These are phyloP conservation scores for Phaeotremella fagi DNA, from an alignment of 768 basidiomycete genomes.

Conservation along the genomic window DNA sequence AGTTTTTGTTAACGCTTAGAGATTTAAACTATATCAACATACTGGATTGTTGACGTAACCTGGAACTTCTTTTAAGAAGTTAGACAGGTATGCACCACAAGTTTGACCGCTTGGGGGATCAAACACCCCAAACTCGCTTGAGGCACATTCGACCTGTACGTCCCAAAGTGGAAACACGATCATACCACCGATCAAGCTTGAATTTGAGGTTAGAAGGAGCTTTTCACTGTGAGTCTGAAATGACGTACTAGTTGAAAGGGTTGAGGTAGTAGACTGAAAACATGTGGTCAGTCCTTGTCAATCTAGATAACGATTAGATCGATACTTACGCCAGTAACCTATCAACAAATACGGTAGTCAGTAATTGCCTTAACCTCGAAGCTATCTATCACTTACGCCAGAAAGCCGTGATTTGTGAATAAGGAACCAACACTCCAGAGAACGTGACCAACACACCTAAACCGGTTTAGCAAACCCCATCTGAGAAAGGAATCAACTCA, in stretches of 20 bases:
- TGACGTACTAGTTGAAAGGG: constrained; percentile 36
- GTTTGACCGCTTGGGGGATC: constrained; percentile 41
- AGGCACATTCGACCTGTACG: constrained; percentile 37
- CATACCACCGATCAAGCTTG: constrained; percentile 36
- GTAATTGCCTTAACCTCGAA: not conserved
- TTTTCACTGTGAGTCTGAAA: not conserved
- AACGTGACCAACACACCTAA: constrained; percentile 33
- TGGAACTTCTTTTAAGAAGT: constrained; percentile 26
- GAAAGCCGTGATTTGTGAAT: constrained; percentile 34
- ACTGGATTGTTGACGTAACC: constrained; percentile 39
- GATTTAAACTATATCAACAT: not conserved
- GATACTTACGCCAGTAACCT: constrained; percentile 18
- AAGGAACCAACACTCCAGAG: constrained; percentile 39
- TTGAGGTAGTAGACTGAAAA: constrained; percentile 29
- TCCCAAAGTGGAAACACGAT: constrained; percentile 38
- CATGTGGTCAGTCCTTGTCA: not conserved
- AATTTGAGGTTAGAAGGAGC: not conserved
- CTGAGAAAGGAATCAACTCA: constrained; percentile 9
- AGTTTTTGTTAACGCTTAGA: not conserved
- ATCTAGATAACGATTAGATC: not conserved
- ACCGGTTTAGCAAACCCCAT: constrained; percentile 4
- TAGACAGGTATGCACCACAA: constrained; percentile 39
- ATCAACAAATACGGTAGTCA: not conserved
- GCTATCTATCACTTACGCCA: constrained; percentile 16
- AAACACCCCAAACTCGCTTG: constrained; percentile 33